A percentile compares a stretch with the other conserved stretches of the same genome.
These are phyloP conservation scores for Starmerella etchellsii DNA, from an alignment of 805 yeast genomes.

Conservation along the genomic window DNA sequence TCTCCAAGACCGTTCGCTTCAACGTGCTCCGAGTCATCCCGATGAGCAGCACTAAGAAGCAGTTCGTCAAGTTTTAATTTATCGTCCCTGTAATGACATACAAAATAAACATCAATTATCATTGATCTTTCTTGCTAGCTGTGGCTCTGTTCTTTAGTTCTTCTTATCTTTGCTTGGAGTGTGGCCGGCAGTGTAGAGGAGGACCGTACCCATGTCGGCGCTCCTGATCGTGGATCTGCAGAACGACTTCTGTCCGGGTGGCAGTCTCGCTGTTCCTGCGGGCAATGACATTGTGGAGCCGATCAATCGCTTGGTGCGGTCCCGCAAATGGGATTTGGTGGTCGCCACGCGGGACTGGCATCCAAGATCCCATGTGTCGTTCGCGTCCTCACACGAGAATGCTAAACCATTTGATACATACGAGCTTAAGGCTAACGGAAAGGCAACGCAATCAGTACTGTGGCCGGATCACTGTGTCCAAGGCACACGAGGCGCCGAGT, in stretches of 20 bases:
- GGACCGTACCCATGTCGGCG: conserved; percentile 32
- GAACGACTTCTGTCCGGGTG: conserved; percentile 61
- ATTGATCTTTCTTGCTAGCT: too few species aligned
- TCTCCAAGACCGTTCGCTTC: conserved; percentile 99
- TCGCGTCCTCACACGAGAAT: conserved; percentile 52
- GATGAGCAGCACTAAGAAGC: conserved; percentile 75
- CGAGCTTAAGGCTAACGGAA: conserved; percentile 22
- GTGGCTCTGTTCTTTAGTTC: too few species aligned
- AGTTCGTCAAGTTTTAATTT: conserved; percentile 88
- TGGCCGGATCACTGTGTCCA: conserved; percentile 95
- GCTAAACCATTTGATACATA: conserved; percentile 36
- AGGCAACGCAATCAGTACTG: conserved; percentile 35
- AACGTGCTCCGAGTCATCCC: conserved; percentile 93
- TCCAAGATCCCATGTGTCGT: conserved; percentile 63
- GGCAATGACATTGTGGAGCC: conserved; percentile 49
- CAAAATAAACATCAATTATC: not conserved
- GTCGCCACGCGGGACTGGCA: conserved; percentile 85
- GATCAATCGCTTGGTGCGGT: conserved; percentile 37
- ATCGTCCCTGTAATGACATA: conserved; percentile 5
- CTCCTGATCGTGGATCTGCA: conserved; percentile 70
- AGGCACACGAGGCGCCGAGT: conserved; percentile 48
- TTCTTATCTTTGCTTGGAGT: too few species aligned
- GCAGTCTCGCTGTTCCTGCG: conserved; percentile 57
- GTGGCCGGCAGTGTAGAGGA: too few species aligned
- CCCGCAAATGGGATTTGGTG: conserved; percentile 43